Evolutionary conservation across 306 rosid genomes (phyloP).

Genomic region (Pterocarpus santalinus): DNA sequence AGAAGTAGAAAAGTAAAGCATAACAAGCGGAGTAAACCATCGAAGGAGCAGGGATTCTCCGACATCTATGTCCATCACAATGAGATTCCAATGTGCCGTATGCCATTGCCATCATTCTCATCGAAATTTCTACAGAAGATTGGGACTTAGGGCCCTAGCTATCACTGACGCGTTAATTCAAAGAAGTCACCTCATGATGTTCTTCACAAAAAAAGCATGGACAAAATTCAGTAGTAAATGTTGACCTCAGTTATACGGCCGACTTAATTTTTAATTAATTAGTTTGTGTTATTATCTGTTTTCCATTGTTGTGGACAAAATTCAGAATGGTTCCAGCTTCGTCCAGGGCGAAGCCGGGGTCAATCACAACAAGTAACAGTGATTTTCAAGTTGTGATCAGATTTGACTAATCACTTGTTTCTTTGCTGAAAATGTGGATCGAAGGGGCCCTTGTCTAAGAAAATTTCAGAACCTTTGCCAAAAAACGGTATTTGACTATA

Average conservation of each 20-base stretch:
- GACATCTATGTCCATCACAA: background rate
- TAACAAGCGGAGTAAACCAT: constrained; percentile 35
- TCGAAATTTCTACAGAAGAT: background rate
- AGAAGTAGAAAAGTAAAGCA: background rate
- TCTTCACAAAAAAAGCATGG: background rate
- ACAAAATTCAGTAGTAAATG: constrained; percentile 24
- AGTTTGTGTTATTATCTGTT: background rate
- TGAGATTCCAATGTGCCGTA: background rate
- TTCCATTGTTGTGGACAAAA: background rate
- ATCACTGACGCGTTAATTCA: constrained; percentile 35
- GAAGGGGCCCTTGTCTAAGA: background rate
- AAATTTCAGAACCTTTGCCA: background rate
- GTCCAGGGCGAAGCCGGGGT: background rate
- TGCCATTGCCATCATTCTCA: constrained; percentile 40
- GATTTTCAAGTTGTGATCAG: background rate
- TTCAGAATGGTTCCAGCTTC: background rate
- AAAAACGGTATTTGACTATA: background rate
- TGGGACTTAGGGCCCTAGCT: background rate
- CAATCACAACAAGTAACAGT: too few relatives aligned
- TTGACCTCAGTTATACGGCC: background rate
- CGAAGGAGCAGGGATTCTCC: background rate
- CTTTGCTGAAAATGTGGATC: constrained; percentile 37
- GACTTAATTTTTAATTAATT: background rate
- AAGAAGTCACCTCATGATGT: constrained; percentile 12
- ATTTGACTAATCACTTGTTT: constrained; percentile 30